Conservation (phyloP, 1,284 basidiomycete species). For the Blastosporella zonata region DNA sequence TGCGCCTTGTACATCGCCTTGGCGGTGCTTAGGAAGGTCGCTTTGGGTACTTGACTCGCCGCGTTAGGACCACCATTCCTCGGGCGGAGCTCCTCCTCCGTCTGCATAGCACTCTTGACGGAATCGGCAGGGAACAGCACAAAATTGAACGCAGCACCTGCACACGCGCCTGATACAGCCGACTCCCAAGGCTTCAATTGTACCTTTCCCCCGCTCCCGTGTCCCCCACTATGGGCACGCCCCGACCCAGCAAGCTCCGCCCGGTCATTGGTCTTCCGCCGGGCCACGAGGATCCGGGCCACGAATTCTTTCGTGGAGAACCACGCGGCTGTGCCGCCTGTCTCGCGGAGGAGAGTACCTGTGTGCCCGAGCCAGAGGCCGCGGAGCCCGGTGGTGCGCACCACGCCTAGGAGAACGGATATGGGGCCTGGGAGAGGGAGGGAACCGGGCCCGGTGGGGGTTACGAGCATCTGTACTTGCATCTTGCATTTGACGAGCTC, state of each 20-base stretch:
- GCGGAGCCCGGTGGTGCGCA: conserved; percentile 69
- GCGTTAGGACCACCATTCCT: neutral
- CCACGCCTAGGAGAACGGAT: conserved; percentile 60
- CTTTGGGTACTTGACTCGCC: conserved; percentile 24
- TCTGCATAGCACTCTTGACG: conserved; percentile 95
- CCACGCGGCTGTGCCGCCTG: conserved; percentile 90
- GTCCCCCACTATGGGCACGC: too few species aligned
- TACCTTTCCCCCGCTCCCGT: neutral
- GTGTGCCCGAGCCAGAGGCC: conserved; percentile 97
- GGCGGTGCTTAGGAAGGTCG: conserved; percentile 71
- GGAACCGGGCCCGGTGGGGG: conserved; percentile 20
- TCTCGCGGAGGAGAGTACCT: conserved; percentile 93
- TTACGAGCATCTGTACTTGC: conserved; percentile 86
- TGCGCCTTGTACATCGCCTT: conserved; percentile 73
- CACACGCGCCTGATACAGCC: conserved; percentile 81
- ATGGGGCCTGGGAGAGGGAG: conserved; percentile 61
- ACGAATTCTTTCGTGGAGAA: conserved; percentile 87
- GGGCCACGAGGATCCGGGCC: conserved; percentile 55
- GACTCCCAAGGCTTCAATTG: conserved; percentile 73
- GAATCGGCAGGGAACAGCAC: conserved; percentile 91
- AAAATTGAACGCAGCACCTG: conserved; percentile 86
- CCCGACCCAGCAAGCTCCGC: neutral
- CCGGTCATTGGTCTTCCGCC: conserved; percentile 25
- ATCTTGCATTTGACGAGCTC: conserved; percentile 97
- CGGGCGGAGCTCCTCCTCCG: conserved; percentile 83